Evolutionary conservation across 331 rosid genomes (phyloP).

Genomic region (Phaseolus coccineus): DNA sequence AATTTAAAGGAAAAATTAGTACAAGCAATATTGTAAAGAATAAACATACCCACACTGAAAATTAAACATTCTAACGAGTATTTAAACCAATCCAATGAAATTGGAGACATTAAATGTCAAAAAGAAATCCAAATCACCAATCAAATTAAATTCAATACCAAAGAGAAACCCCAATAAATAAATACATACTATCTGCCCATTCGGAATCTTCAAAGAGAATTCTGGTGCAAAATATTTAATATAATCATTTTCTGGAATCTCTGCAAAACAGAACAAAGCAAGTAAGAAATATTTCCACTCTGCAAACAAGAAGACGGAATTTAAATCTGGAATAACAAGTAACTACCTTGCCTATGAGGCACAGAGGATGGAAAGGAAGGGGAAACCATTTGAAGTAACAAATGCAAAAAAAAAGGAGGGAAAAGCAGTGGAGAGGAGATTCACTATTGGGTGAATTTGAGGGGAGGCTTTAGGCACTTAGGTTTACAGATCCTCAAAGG

Average conservation of each 20-base stretch:
- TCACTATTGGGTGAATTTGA: neutral
- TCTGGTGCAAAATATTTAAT: slow-evolving; percentile 91
- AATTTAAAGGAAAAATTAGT: slow-evolving; percentile 38
- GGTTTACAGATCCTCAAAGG: neutral
- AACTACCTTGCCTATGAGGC: neutral
- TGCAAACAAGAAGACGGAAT: slow-evolving; percentile 14
- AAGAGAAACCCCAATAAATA: slow-evolving; percentile 8
- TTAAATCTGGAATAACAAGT: slow-evolving; percentile 1
- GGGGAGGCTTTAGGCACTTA: neutral
- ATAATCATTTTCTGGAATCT: slow-evolving; percentile 93
- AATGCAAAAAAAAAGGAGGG: neutral
- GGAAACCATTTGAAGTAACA: neutral
- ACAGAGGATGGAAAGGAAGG: neutral
- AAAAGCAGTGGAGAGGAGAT: slow-evolving; percentile 7
- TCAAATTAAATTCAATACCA: slow-evolving; percentile 29
- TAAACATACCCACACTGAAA: neutral
- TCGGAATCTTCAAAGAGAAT: slow-evolving; percentile 82
- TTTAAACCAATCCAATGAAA: slow-evolving; percentile 24
- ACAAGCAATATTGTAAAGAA: slow-evolving; percentile 4
- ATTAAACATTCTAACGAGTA: slow-evolving; percentile 13
- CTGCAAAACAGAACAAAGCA: slow-evolving; percentile 62
- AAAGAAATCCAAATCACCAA: neutral
- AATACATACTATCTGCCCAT: slow-evolving; percentile 77
- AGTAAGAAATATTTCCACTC: slow-evolving; percentile 24
- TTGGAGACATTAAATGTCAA: slow-evolving; percentile 21